Evolutionary conservation across 257 asterid species (phyloP).

Genomic region (Lycium barbarum): DNA sequence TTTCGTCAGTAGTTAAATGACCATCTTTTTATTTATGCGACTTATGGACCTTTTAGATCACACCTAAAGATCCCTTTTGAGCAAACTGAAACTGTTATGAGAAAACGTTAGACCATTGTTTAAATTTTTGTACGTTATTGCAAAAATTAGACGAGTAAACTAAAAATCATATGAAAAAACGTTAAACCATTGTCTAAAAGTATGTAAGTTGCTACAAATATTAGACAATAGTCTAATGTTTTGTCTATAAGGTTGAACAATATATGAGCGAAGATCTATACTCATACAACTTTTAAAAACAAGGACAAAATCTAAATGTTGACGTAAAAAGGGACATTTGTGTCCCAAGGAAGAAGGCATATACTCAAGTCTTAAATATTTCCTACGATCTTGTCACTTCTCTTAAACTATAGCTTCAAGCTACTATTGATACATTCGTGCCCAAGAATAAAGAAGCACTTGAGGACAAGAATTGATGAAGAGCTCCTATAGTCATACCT

Average conservation of each 20-base stretch:
- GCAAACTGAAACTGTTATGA: background rate
- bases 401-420: background rate
- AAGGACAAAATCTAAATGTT: no score
- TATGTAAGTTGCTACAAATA: background rate
- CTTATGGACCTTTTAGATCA: background rate
- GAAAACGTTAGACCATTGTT: no score
- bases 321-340: no score
- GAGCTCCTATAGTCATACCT: slow-evolving; percentile 14
- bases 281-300: no score
- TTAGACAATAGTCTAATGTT: background rate
- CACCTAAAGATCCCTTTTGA: background rate
- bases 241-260: background rate
- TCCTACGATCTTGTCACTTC: background rate
- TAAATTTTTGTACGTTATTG: no score
- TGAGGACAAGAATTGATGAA: background rate
- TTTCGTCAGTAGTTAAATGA: background rate
- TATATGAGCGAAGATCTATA: background rate
- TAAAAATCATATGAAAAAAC: no score
- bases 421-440: background rate
- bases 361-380: background rate
- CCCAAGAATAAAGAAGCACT: background rate
- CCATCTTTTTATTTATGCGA: background rate
- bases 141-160: no score
- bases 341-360: background rate
- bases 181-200: no score